Conservation (phyloP, 805 yeast genomes). For the Maudiozyma turicensis region DNA sequence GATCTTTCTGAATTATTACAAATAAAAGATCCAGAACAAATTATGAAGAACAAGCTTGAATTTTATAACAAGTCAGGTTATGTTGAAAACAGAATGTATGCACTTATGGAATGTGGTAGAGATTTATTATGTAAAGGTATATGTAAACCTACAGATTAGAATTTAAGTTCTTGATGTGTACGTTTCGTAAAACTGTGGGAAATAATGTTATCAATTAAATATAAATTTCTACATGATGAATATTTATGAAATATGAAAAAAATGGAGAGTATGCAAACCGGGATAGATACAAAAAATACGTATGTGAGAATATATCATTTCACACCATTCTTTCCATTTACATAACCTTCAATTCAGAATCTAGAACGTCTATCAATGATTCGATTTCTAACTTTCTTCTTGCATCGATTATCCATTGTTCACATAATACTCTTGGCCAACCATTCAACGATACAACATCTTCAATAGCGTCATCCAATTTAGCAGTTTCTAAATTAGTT, state of each 20-base stretch:
- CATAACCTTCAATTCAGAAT: constrained; percentile 49
- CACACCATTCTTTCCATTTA: constrained; percentile 10
- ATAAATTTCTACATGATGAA: background rate
- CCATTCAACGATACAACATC: constrained; percentile 86
- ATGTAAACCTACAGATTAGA: constrained; percentile 13
- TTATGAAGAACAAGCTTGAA: constrained; percentile 29
- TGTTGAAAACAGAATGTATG: constrained; percentile 30
- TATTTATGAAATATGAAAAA: background rate
- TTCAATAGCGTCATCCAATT: constrained; percentile 81
- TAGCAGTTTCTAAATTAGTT: constrained; percentile 60
- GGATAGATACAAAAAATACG: background rate
- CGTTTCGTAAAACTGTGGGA: too few relatives aligned
- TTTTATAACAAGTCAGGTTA: constrained; percentile 31
- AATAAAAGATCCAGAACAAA: constrained; percentile 30
- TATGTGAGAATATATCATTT: background rate
- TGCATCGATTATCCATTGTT: constrained; percentile 85
- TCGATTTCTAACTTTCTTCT: constrained; percentile 85
- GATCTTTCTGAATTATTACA: constrained; percentile 52
- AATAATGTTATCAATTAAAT: background rate
- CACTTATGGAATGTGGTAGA: constrained; percentile 31
- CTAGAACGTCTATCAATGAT: constrained; percentile 61
- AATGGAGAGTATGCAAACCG: background rate
- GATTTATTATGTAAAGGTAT: constrained; percentile 28
- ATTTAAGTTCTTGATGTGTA: too few relatives aligned
- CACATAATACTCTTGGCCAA: constrained; percentile 82